Percentiles rank a stretch among this genome's conserved stretches.
These are phyloP conservation scores for Puccinia novopanici DNA, from an alignment of 1,284 basidiomycete species.

Conservation along the genomic window DNA sequence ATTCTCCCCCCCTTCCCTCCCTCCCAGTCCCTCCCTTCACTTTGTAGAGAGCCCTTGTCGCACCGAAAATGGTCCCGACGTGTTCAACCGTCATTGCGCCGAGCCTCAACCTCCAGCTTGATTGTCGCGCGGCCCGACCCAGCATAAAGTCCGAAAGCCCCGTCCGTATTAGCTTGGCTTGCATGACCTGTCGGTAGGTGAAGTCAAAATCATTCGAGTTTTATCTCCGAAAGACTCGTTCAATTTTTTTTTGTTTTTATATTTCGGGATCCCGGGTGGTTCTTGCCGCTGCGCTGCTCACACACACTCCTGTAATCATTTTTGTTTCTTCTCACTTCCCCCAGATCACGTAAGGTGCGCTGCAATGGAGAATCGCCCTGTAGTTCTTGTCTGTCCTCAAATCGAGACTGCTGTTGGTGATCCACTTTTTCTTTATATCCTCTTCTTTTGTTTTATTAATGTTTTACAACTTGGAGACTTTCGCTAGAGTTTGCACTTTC, in stretches of 20 bases:
- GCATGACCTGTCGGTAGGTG: slow-evolving; percentile 37
- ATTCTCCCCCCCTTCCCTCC: background rate
- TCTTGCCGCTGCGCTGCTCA: slow-evolving; percentile 5
- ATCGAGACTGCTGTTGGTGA: slow-evolving; percentile 33
- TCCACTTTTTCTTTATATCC: background rate
- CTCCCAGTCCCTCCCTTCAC: no score
- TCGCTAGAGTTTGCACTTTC: background rate
- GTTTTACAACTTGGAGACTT: no score
- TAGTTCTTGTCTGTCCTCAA: slow-evolving; percentile 32
- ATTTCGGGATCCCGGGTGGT: background rate
- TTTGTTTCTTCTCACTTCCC: background rate
- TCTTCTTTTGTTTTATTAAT: background rate
- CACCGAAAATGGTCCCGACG: background rate
- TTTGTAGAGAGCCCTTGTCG: background rate
- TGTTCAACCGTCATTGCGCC: slow-evolving; percentile 17
- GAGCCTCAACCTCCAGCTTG: slow-evolving; percentile 21
- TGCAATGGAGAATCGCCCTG: slow-evolving; percentile 40
- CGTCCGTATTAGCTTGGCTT: slow-evolving; percentile 31
- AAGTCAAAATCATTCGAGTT: background rate
- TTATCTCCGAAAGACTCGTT: slow-evolving; percentile 3
- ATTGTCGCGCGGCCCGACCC: slow-evolving; percentile 7
- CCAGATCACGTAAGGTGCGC: slow-evolving; percentile 36
- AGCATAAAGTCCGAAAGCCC: slow-evolving; percentile 14
- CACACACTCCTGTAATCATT: background rate
- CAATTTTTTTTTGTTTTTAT: background rate